Evolutionary conservation across 768 basidiomycete genomes (phyloP), one percentile per base, ranked within the genome.

Genomic region (Boletus sp.): DNA sequence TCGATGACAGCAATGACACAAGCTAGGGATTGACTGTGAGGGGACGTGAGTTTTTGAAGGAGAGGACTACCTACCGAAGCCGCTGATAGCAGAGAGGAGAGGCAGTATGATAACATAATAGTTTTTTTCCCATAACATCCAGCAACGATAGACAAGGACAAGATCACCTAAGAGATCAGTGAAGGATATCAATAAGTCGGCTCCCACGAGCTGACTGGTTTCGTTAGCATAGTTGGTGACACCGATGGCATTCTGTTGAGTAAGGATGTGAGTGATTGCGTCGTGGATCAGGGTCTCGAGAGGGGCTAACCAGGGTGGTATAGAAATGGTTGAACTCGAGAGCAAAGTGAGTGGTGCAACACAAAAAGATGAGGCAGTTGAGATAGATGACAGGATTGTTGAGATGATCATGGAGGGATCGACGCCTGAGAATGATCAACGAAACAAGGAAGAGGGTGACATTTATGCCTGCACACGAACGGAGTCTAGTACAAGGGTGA

Each of bases 71-170:
- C 25, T 60, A 76, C 77, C 59, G 43, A 77, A 66, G 34, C 70
- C 68, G 8, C 55, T 63, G 11, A 75, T 11, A 1, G 76, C 63
- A 8, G 69, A 56, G 10, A 77, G 61, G 50, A 70, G 41, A 4
- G 76, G 77, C 2, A 76, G 43, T 23, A 73, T 37, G 27, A 71
- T 45, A 34, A 77, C 41, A 52, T 63, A 68, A 51, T 69, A 69
- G 37, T 68, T 72, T 46, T 57, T 62, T 1, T 59, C 67, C 74
- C 76, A 78, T 43, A 78, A 43, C 55, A 74, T 59, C 69, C 73
- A 78, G 61, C 74, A 76, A 33, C 78, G 77, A 51, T 76, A 77
- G 29, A 74, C 57, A 33, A 77, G 67, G 43, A 71, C 55, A 34
- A 69, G 15, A 58, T 75, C 65, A 2, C 73, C 74, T 21, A 73